phyloP scores from a whole-genome alignment of 768 basidiomycete genomes.

The Panaeolus cyanescens region DNA sequence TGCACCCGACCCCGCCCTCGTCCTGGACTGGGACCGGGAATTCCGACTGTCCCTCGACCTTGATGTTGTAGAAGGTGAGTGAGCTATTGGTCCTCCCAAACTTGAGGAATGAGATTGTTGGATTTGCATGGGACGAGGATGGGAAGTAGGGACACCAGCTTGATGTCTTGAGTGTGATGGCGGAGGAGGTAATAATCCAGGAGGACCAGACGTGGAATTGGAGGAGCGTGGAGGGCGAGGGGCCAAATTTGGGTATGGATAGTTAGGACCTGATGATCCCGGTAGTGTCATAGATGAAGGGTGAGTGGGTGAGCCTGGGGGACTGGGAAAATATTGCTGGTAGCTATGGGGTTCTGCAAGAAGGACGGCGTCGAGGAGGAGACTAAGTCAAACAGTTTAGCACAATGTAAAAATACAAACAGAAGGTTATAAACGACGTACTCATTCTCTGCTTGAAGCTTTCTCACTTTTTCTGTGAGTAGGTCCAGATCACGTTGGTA shows the following conservation, averaged over 20 bases:
- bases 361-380: constrained; percentile 39
- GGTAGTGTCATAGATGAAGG: constrained; percentile 4
- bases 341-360: constrained; percentile 24
- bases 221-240: neutral
- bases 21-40: neutral
- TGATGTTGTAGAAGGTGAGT: neutral
- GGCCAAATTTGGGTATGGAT: neutral
- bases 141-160: neutral
- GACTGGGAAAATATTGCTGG: constrained; percentile 22
- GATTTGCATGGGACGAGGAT: neutral
- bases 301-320: constrained; percentile 11
- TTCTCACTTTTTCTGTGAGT: constrained; percentile 41
- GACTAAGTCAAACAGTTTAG: constrained; percentile 21
- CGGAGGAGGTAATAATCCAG: neutral
- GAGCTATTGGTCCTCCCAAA: neutral
- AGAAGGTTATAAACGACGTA: constrained; percentile 22
- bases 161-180: neutral
- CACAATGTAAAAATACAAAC: neutral
- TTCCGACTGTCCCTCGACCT: neutral
- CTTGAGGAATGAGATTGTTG: neutral
- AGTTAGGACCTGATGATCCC: neutral
- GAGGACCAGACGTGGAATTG: neutral
- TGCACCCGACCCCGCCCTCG: neutral
- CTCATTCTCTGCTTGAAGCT: constrained; percentile 54
- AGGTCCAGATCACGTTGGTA: constrained; percentile 39